Conservation (phyloP, 1,284 basidiomycete species). For the Erythrobasidium hasegawianum region DNA sequence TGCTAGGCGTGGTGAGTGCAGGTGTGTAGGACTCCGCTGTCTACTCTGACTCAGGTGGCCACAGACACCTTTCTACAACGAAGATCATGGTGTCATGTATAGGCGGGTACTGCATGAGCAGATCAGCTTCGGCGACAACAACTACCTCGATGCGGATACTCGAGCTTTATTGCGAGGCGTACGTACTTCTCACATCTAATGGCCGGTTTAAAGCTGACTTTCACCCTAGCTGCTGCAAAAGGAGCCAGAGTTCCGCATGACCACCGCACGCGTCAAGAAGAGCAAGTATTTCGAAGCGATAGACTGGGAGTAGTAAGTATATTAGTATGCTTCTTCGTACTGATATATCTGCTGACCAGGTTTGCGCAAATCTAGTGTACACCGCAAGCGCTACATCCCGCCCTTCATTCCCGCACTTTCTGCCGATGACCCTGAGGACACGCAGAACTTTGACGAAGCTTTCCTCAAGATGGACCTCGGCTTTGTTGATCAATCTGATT, state of each 20-base stretch:
- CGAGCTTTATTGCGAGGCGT: slow-evolving; percentile 91
- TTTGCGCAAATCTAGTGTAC: slow-evolving; percentile 67
- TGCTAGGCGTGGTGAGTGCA: slow-evolving; percentile 73
- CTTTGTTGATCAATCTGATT: slow-evolving; percentile 29
- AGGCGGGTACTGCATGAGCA: slow-evolving; percentile 82
- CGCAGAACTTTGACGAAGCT: slow-evolving; percentile 94
- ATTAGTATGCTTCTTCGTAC: too few relatives aligned
- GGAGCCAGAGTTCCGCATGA: slow-evolving; percentile 82
- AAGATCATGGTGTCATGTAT: slow-evolving; percentile 93
- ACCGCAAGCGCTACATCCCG: slow-evolving; percentile 90
- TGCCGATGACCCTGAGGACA: slow-evolving; percentile 87
- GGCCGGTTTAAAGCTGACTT: slow-evolving; percentile 5
- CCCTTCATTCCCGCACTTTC: slow-evolving; percentile 96
- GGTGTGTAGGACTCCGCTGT: slow-evolving; percentile 1
- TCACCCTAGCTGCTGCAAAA: slow-evolving; percentile 72
- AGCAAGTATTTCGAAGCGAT: slow-evolving; percentile 97
- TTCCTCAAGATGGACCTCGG: slow-evolving; percentile 65
- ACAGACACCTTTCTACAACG: slow-evolving; percentile 89
- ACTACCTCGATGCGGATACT: slow-evolving; percentile 86
- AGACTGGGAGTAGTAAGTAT: slow-evolving; percentile 38
- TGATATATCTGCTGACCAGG: too few relatives aligned
- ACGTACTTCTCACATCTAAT: slow-evolving; percentile 48
- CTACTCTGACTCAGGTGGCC: not conserved
- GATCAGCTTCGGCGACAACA: slow-evolving; percentile 71
- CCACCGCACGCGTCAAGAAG: slow-evolving; percentile 85